A percentile compares a stretch with the other conserved stretches of the same genome.
phyloP scores from a whole-genome alignment of 192 early-diverging fungal genomes.

The Coemansia erecta region DNA sequence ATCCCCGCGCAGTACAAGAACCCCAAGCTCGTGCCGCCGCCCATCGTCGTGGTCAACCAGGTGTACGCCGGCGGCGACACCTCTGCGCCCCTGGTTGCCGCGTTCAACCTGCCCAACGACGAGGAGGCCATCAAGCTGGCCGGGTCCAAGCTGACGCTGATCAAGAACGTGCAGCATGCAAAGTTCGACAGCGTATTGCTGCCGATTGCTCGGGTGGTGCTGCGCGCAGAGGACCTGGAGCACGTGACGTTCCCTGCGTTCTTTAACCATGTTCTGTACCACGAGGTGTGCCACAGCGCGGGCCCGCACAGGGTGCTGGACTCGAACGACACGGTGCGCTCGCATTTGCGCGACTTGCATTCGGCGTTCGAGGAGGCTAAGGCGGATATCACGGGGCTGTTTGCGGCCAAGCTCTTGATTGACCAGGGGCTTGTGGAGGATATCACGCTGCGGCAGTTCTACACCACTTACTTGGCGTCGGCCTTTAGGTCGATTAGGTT shows the following conservation, averaged over 20 bases:
- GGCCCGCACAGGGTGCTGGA: constrained; percentile 61
- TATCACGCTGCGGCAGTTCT: constrained; percentile 62
- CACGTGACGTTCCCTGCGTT: constrained; percentile 68
- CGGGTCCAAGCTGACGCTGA: constrained; percentile 69
- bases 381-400: constrained; percentile 69
- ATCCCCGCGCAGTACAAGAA: constrained; percentile 66
- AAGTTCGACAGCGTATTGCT: constrained; percentile 63
- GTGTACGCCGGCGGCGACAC: constrained; percentile 70
- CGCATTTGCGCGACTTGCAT: constrained; percentile 63
- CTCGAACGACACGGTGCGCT: constrained; percentile 60
- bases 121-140: constrained; percentile 67
- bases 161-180: constrained; percentile 74
- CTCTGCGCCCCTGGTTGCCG: constrained; percentile 71
- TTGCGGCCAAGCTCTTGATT: constrained; percentile 61
- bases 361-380: constrained; percentile 78
- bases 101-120: constrained; percentile 77
- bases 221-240: constrained; percentile 54
- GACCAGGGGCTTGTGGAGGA: constrained; percentile 59
- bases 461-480: constrained; percentile 70
- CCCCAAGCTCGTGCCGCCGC: constrained; percentile 59
- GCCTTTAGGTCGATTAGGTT: constrained; percentile 72
- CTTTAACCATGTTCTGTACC: constrained; percentile 67
- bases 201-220: constrained; percentile 60
- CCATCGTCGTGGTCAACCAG: constrained; percentile 75
- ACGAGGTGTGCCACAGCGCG: constrained; percentile 71